These are phyloP conservation scores for Arthrobotrys conoides DNA, from an alignment of 2,329 filamentous ascomycete genomes.

Conservation along the genomic window DNA sequence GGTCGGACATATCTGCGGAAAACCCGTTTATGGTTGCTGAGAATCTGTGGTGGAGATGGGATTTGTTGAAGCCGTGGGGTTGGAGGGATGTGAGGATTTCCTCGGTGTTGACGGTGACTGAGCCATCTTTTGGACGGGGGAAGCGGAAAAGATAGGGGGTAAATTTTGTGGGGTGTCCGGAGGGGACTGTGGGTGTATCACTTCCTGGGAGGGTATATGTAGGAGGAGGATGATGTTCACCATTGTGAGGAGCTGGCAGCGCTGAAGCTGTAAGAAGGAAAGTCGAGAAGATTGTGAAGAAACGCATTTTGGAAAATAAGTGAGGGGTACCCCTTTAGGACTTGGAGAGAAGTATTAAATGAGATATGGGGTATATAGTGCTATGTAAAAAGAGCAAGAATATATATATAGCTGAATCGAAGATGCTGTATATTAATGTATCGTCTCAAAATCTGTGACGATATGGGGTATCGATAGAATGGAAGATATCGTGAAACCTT, in stretches of 20 bases:
- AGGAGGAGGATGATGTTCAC: constrained; percentile 8
- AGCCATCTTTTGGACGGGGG: constrained; percentile 23
- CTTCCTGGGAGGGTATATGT: not conserved
- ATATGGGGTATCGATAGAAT: constrained; percentile 17
- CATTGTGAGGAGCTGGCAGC: constrained; percentile 33
- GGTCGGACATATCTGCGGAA: constrained; percentile 61
- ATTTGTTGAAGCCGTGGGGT: constrained; percentile 52
- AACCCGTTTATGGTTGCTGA: constrained; percentile 62
- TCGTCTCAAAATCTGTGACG: constrained; percentile 15
- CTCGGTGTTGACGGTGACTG: constrained; percentile 33
- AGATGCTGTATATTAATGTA: constrained; percentile 12
- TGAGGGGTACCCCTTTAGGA: not conserved
- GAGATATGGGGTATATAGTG: constrained; percentile 4
- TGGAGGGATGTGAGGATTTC: constrained; percentile 45
- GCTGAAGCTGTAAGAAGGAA: constrained; percentile 39
- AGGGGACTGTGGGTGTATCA: not conserved
- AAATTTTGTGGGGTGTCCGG: constrained; percentile 40
- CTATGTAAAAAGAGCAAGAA: not conserved
- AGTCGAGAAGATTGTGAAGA: constrained; percentile 19
- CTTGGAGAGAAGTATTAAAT: not conserved
- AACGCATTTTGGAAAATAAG: constrained; percentile 22
- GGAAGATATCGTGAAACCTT: constrained; percentile 20
- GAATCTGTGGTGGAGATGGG: constrained; percentile 42
- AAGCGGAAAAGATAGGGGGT: constrained; percentile 55
- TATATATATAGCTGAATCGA: constrained; percentile 25